Evolutionary conservation across 1,284 basidiomycete species (phyloP).

Genomic region (Boletus semigastroideus): DNA sequence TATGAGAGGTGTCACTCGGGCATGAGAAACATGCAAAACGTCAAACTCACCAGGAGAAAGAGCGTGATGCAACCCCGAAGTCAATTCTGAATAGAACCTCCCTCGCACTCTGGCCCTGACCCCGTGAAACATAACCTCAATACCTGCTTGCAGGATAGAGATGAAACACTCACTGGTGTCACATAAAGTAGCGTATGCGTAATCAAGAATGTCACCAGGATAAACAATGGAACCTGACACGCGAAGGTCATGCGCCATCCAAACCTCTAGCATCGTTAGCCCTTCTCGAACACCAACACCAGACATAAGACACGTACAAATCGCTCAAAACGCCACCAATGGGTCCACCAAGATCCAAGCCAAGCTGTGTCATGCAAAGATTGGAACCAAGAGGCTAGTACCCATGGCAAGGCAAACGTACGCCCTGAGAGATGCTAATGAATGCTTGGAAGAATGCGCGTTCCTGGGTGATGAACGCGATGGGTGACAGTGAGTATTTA

Average conservation of each 20-base stretch:
- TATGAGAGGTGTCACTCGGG: not conserved
- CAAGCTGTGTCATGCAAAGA: constrained; percentile 7
- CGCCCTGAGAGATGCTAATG: constrained; percentile 10
- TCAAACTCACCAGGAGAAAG: constrained; percentile 9
- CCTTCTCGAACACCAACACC: not conserved
- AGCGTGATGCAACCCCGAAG: constrained; percentile 22
- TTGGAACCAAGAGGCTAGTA: not conserved
- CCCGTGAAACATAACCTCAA: constrained; percentile 1
- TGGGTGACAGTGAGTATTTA: not conserved
- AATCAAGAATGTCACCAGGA: constrained; percentile 14
- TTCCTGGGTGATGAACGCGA: constrained; percentile 6
- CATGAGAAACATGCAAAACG: not conserved
- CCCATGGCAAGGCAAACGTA: not conserved
- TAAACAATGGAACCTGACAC: constrained; percentile 19
- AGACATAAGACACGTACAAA: constrained; percentile 4
- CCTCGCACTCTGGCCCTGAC: constrained; percentile 19
- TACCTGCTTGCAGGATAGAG: not conserved
- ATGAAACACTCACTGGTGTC: constrained; percentile 14
- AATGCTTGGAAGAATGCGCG: constrained; percentile 22
- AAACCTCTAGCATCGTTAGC: constrained; percentile 11
- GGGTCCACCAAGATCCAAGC: constrained; percentile 21
- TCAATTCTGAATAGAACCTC: constrained; percentile 22
- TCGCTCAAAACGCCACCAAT: constrained; percentile 20
- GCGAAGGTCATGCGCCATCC: constrained; percentile 23
- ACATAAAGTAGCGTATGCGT: constrained; percentile 16